phyloP scores from a whole-genome alignment of 257 asterid genomes.

The Solanum clarkiae region DNA sequence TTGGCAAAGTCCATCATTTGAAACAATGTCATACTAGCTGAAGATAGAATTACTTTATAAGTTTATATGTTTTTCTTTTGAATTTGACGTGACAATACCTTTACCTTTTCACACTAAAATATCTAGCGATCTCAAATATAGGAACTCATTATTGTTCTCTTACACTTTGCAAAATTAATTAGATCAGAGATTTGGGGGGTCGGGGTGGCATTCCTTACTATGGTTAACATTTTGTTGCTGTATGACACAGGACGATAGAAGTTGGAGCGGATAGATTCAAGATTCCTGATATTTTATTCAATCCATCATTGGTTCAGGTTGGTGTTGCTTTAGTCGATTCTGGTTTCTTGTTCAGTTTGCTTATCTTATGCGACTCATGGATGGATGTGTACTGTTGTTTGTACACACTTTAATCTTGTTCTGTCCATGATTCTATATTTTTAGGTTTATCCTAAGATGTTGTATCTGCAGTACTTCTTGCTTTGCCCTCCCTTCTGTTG shows the following conservation, averaged over 20 bases:
- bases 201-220: neutral
- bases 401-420: neutral
- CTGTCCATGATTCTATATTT: neutral
- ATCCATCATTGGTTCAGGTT: conserved; percentile 89
- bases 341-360: neutral
- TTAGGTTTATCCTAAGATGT: neutral
- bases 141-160: neutral
- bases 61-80: neutral
- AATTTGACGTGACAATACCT: neutral
- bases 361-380: neutral
- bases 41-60: neutral
- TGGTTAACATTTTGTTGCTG: neutral
- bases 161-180: neutral
- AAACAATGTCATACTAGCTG: neutral
- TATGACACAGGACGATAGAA: conserved; percentile 63
- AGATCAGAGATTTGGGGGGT: neutral
- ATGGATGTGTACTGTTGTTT: neutral
- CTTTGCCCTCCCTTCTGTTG: neutral
- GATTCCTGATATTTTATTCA: conserved; percentile 87
- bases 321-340: neutral
- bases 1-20: neutral
- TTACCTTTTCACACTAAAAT: neutral
- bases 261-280: conserved; percentile 99
- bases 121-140: neutral
- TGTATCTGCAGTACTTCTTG: neutral